Evolutionary conservation across 371 early-diverging fungal species (phyloP).

Genomic region (Sanchytrium tribonematis): DNA sequence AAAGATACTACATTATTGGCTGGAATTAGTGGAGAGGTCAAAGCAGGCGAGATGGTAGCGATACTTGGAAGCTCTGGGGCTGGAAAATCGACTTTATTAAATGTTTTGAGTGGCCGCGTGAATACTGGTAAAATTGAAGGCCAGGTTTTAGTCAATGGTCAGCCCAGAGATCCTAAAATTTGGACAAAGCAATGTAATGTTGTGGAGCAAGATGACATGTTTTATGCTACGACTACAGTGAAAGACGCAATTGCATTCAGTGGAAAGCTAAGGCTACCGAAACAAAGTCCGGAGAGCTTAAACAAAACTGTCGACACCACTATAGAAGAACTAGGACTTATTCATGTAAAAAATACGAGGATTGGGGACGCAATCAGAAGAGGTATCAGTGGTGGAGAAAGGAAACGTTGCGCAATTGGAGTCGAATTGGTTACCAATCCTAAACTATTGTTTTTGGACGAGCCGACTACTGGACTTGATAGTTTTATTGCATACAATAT

Average conservation of each 20-base stretch:
- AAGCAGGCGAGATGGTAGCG: constrained; percentile 38
- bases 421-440: constrained; percentile 22
- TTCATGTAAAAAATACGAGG: background rate
- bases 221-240: constrained; percentile 14
- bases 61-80: constrained; percentile 49
- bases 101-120: constrained; percentile 33
- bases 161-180: constrained; percentile 5
- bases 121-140: constrained; percentile 11
- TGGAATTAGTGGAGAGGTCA: constrained; percentile 15
- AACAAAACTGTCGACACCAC: background rate
- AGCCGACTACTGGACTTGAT: constrained; percentile 65
- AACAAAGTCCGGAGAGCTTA: background rate
- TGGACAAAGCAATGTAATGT: constrained; percentile 12
- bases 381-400: constrained; percentile 25
- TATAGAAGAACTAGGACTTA: background rate
- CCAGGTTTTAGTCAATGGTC: constrained; percentile 12
- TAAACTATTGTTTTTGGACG: constrained; percentile 48
- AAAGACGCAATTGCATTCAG: constrained; percentile 11
- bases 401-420: constrained; percentile 21
- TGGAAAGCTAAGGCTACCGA: constrained; percentile 3
- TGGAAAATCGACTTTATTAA: constrained; percentile 62
- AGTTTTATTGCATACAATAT: constrained; percentile 56
- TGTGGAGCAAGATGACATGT: constrained; percentile 24
- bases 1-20: constrained; percentile 7
- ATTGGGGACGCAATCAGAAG: constrained; percentile 2